A percentile compares a stretch with the other conserved stretches of the same genome.
These are phyloP conservation scores for Orbilia oligospora DNA, from an alignment of 2,329 filamentous ascomycete genomes.

Conservation along the genomic window DNA sequence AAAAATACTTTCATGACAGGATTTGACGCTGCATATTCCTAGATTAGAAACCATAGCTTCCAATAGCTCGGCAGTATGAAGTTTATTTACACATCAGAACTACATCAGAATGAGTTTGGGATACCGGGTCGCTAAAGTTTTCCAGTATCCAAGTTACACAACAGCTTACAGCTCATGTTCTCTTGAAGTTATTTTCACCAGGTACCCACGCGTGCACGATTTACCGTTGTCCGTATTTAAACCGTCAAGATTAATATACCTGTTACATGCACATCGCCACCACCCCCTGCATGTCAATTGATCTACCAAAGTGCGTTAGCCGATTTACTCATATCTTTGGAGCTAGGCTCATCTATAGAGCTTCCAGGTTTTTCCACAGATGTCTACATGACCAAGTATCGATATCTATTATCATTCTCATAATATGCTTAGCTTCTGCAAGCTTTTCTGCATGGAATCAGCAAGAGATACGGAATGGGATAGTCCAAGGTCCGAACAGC, in stretches of 20 bases:
- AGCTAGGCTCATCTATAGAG: neutral
- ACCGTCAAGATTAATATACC: neutral
- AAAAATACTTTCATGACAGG: neutral
- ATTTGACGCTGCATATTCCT: neutral
- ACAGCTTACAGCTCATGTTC: neutral
- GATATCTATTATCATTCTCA: neutral
- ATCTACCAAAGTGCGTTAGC: neutral
- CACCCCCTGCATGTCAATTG: conserved; percentile 25
- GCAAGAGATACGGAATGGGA: neutral
- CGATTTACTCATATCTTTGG: neutral
- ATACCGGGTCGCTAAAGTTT: neutral
- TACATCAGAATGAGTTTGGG: neutral
- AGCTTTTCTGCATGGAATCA: neutral
- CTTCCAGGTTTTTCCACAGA: neutral
- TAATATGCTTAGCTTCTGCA: neutral
- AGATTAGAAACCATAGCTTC: neutral
- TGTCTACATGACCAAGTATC: neutral
- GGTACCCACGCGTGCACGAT: neutral
- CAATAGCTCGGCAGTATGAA: neutral
- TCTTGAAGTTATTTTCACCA: neutral
- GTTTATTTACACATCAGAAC: conserved; percentile 2
- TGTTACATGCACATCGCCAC: conserved; percentile 17
- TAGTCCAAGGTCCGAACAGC: conserved; percentile 16
- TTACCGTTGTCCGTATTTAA: neutral
- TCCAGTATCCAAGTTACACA: conserved; percentile 16